These are phyloP conservation scores for Aspergillus chevalieri DNA, from an alignment of 2,329 filamentous ascomycete species.

Conservation along the genomic window DNA sequence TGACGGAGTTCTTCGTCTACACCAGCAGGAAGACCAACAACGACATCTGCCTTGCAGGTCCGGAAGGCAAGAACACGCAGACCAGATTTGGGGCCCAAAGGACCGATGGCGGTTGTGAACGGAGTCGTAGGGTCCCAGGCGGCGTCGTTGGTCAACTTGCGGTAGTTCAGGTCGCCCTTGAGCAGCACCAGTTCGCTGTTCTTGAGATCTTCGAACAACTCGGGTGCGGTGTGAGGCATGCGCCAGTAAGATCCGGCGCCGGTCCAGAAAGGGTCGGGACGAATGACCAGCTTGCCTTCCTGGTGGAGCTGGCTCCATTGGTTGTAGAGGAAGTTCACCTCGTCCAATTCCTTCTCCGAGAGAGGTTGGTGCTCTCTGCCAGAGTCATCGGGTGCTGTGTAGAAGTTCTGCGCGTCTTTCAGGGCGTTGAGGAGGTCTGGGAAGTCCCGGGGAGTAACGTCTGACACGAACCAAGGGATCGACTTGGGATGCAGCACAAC, in stretches of 20 bases:
- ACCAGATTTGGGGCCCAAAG: conserved; percentile 73
- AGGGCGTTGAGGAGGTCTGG: conserved; percentile 72
- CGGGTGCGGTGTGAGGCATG: conserved; percentile 61
- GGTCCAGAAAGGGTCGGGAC: conserved; percentile 90
- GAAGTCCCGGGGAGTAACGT: conserved; percentile 85
- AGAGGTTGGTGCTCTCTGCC: conserved; percentile 56
- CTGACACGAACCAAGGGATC: conserved; percentile 97
- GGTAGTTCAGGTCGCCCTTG: conserved; percentile 95
- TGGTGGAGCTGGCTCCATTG: conserved; percentile 75
- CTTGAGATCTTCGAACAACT: conserved; percentile 71
- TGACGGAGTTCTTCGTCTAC: conserved; percentile 73
- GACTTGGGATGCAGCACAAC: conserved; percentile 88
- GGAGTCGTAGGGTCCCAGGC: conserved; percentile 82
- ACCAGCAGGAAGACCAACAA: conserved; percentile 77
- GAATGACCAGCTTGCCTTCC: conserved; percentile 75
- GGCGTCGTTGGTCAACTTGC: conserved; percentile 81
- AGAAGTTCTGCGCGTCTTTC: conserved; percentile 71
- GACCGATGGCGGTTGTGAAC: conserved; percentile 77
- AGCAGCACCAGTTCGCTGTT: conserved; percentile 83
- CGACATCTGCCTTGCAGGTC: conserved; percentile 94
- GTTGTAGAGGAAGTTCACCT: conserved; percentile 70
- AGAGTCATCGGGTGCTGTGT: conserved; percentile 63
- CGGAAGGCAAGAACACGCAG: conserved; percentile 79
- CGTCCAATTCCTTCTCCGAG: conserved; percentile 58
- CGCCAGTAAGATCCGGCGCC: conserved; percentile 82